A percentile compares a stretch with the other conserved stretches of the same genome.
phyloP scores from a whole-genome alignment of 2,329 filamentous ascomycete genomes.

The Scolecobasidium constrictum region DNA sequence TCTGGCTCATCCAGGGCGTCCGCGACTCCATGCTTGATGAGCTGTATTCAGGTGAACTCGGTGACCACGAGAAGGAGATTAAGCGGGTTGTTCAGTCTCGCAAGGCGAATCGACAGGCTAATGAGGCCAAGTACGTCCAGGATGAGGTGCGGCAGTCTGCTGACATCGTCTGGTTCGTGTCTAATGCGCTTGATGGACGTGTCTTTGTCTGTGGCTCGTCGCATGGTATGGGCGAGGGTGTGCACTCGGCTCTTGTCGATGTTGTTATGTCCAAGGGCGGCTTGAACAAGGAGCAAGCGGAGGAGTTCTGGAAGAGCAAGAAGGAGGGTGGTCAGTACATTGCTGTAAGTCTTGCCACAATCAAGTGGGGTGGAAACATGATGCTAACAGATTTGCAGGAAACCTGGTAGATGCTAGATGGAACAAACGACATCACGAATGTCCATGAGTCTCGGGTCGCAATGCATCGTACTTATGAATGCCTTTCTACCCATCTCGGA shows the following conservation, averaged over 20 bases:
- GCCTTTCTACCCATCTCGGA: too few relatives aligned
- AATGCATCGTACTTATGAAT: too few relatives aligned
- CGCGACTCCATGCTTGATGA: constrained; percentile 93
- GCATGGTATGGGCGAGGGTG: constrained; percentile 95
- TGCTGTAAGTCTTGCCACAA: constrained; percentile 50
- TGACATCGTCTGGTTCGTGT: constrained; percentile 96
- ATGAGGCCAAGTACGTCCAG: constrained; percentile 85
- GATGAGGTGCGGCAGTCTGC: constrained; percentile 87
- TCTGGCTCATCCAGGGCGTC: constrained; percentile 90
- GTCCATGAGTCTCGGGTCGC: too few relatives aligned
- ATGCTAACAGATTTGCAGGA: neutral
- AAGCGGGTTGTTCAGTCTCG: constrained; percentile 40
- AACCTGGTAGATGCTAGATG: too few relatives aligned
- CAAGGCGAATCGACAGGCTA: constrained; percentile 45
- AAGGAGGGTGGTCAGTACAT: constrained; percentile 91
- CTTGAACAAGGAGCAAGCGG: constrained; percentile 68
- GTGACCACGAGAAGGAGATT: constrained; percentile 61
- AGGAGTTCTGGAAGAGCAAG: constrained; percentile 84
- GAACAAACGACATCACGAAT: too few relatives aligned
- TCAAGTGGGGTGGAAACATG: neutral
- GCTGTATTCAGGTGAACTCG: constrained; percentile 93
- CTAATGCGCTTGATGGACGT: constrained; percentile 90
- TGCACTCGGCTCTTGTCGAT: constrained; percentile 76
- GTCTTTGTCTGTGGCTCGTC: constrained; percentile 94
- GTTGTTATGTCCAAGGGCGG: constrained; percentile 91